A percentile compares a stretch with the other conserved stretches of the same genome.
Evolutionary conservation across 305 asterid species (phyloP).

Genomic region (Solanum hybrid): DNA sequence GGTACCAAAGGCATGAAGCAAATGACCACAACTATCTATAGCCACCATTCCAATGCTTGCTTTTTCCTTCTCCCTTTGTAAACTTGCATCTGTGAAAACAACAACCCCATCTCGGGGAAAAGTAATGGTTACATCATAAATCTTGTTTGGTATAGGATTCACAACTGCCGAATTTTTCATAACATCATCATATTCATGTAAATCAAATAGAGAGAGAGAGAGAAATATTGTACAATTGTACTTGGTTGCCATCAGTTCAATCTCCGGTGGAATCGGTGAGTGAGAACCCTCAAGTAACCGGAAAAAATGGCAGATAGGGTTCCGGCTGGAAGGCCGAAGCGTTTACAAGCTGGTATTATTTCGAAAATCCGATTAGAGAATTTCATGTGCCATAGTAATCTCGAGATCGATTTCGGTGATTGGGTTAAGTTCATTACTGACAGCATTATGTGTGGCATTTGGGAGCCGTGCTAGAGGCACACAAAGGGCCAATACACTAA

Average conservation of each 20-base stretch:
- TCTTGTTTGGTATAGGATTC: no score
- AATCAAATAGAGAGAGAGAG: no score
- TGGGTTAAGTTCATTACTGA: slow-evolving; percentile 78
- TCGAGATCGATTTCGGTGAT: slow-evolving; percentile 70
- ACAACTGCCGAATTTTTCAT: no score
- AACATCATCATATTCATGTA: no score
- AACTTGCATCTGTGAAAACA: no score
- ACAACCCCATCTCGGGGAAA: no score
- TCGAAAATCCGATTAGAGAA: slow-evolving; percentile 64
- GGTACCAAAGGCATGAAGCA: no score
- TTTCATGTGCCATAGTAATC: slow-evolving; percentile 86
- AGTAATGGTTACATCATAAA: no score
- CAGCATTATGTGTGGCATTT: slow-evolving; percentile 84
- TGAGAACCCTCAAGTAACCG: not conserved
- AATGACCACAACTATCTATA: no score
- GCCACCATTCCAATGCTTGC: no score
- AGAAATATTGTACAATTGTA: not conserved
- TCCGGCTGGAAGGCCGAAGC: not conserved
- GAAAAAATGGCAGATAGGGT: not conserved
- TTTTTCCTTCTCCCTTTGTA: no score
- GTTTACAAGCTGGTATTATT: slow-evolving; percentile 60
- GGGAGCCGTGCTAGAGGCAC: slow-evolving; percentile 94
- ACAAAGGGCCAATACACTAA: slow-evolving; percentile 67
- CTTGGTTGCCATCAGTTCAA: not conserved
- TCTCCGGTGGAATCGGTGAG: not conserved